Conservation (phyloP, 495 filamentous ascomycete species). For the Penicillium samsonianum region DNA sequence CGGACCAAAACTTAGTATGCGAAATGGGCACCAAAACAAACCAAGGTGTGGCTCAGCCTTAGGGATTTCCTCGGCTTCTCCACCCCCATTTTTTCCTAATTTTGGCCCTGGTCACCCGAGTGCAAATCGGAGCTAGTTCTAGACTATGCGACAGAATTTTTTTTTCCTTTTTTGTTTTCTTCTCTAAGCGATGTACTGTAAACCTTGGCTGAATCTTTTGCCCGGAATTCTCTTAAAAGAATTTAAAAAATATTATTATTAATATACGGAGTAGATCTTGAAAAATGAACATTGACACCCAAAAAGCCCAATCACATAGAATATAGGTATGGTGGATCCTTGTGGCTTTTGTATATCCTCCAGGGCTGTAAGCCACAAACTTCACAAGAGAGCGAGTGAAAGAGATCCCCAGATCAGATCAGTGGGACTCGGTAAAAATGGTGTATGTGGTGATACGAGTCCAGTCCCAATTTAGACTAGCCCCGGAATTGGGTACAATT, state of each 20-base stretch:
- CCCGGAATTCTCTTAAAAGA: neutral
- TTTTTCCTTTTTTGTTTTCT: neutral
- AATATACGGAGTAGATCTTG: neutral
- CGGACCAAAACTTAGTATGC: neutral
- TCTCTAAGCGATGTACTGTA: constrained; percentile 1
- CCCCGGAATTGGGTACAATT: neutral
- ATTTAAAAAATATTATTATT: neutral
- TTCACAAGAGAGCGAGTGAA: neutral
- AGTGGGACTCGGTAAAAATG: constrained; percentile 5
- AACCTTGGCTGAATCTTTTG: constrained; percentile 4
- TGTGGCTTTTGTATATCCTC: constrained; percentile 11
- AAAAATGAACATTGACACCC: constrained; percentile 3
- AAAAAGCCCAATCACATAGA: constrained; percentile 8
- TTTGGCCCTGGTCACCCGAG: constrained; percentile 19
- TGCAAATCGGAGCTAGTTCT: constrained; percentile 12
- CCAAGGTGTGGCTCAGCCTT: constrained; percentile 33
- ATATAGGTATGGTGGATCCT: neutral
- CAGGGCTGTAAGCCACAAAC: constrained; percentile 14
- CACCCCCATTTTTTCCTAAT: constrained; percentile 19
- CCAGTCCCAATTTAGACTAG: constrained; percentile 6
- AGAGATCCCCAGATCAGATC: constrained; percentile 13
- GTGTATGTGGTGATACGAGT: constrained; percentile 1
- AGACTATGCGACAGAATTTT: constrained; percentile 1
- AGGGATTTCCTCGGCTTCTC: constrained; percentile 10
- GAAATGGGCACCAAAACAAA: constrained; percentile 3